These are phyloP conservation scores for Phytophthora pini DNA, from an alignment of 352 stramenopile genomes.

Conservation along the genomic window DNA sequence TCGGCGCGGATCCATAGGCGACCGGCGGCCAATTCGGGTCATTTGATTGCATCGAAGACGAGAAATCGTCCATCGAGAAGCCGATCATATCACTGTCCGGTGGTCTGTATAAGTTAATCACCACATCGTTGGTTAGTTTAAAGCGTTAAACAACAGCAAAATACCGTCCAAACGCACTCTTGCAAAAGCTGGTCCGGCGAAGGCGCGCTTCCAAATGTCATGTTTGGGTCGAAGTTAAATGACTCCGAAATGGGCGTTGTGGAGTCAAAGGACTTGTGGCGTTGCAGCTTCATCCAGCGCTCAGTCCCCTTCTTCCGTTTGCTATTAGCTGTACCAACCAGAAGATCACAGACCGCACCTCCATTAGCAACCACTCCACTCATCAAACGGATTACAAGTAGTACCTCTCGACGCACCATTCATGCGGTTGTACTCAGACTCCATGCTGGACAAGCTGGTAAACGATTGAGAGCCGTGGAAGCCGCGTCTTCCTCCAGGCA, in stretches of 20 bases:
- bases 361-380: not conserved
- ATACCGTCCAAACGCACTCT: constrained; percentile 46
- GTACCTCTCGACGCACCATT: constrained; percentile 24
- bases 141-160: too few species aligned
- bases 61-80: constrained; percentile 75
- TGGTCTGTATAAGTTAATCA: constrained; percentile 21
- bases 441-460: constrained; percentile 77
- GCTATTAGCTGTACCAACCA: constrained; percentile 37
- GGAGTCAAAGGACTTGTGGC: constrained; percentile 69
- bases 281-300: constrained; percentile 73
- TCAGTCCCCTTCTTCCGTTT: constrained; percentile 76
- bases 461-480: constrained; percentile 78
- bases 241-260: constrained; percentile 47
- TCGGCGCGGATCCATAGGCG: constrained; percentile 31
- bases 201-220: constrained; percentile 28
- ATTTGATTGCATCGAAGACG: constrained; percentile 53
- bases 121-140: constrained; percentile 8
- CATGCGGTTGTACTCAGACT: constrained; percentile 63
- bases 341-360: constrained; percentile 1
- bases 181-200: constrained; percentile 53
- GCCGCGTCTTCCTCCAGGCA: constrained; percentile 37
- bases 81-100: constrained; percentile 69
- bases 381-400: not conserved
- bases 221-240: constrained; percentile 23
- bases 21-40: constrained; percentile 37